phyloP scores from a whole-genome alignment of 1,284 basidiomycete genomes.

The Rhodotorula sp. region DNA sequence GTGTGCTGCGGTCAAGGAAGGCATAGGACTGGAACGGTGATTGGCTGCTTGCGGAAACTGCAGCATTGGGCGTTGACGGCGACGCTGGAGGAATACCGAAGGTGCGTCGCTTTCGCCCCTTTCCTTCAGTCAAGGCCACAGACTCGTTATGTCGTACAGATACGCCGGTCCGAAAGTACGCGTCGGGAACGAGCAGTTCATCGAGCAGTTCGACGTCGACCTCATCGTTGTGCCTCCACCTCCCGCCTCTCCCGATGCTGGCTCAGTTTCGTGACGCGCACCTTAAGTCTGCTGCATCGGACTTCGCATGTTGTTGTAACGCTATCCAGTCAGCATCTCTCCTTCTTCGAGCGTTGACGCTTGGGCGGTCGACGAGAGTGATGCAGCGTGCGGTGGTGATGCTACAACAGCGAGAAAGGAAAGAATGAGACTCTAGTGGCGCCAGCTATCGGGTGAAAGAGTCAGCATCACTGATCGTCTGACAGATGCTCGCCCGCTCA shows the following conservation, averaged over 20 bases:
- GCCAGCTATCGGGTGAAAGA: background rate
- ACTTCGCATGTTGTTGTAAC: background rate
- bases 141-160: slow-evolving; percentile 23
- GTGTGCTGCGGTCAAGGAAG: slow-evolving; percentile 58
- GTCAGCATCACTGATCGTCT: background rate
- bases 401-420: background rate
- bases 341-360: no score
- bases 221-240: slow-evolving; percentile 10
- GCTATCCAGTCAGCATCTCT: background rate
- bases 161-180: slow-evolving; percentile 56
- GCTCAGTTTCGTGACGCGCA: background rate
- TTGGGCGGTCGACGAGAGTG: background rate
- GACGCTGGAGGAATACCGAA: slow-evolving; percentile 56
- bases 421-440: background rate
- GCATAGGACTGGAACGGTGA: slow-evolving; percentile 55
- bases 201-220: slow-evolving; percentile 52
- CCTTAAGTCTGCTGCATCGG: background rate
- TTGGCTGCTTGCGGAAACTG: slow-evolving; percentile 53
- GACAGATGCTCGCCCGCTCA: no score
- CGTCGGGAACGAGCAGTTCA: slow-evolving; percentile 58
- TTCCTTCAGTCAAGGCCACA: background rate
- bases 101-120: slow-evolving; percentile 48
- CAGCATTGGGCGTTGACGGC: slow-evolving; percentile 55
- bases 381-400: background rate
- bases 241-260: slow-evolving; percentile 3